Evolutionary conservation across 345 rosid genomes (phyloP), one percentile per base, ranked within the genome.

Genomic region (Raphanus raphanistrum): DNA sequence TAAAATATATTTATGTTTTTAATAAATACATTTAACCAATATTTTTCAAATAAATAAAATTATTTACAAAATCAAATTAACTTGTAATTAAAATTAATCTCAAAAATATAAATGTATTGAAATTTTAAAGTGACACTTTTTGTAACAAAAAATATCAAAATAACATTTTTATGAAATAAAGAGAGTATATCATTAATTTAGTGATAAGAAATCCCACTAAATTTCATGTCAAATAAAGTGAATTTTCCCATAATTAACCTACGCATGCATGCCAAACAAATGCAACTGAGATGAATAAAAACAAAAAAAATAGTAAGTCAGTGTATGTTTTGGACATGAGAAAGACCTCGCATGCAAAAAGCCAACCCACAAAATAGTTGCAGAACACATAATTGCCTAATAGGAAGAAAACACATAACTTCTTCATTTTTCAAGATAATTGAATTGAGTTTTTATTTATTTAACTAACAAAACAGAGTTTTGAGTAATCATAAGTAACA

Each of bases 261-360:
- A 11, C 60, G 82, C 74, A 73, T 79, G 82, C 82, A 79, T 79
- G 82, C 73, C 82, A 73, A 79, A 41, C 82, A 79, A 79, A 79
- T 60, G 74, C 73, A 67, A 60, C 66, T 66, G 76, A 66, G 62
- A 67, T 43, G 57, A 66, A 72, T 15, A 48, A 59, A 66, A 66
- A 32, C 55, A 78, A 63, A 60, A 45, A 66, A 66, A 26, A 5
- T 52, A 15, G 29, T 43, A 71, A 52, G 48, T 33, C 63, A 33
- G 73, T 67, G 60, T 79, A 61, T 73, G 36, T 73, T 31, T 78
- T 60, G 69, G 81, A 73, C 77, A 73, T 45, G 63, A 72, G 77
- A 78, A 55, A 67, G 33, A 60, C 62, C 65, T 79, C 77, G 78
- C 77, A 67, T 79, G 74, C 77, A 60, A 72, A 79, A 78, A 79